These are phyloP conservation scores for Wickerhamiella australiensis DNA, from an alignment of 805 yeast species.

Conservation along the genomic window DNA sequence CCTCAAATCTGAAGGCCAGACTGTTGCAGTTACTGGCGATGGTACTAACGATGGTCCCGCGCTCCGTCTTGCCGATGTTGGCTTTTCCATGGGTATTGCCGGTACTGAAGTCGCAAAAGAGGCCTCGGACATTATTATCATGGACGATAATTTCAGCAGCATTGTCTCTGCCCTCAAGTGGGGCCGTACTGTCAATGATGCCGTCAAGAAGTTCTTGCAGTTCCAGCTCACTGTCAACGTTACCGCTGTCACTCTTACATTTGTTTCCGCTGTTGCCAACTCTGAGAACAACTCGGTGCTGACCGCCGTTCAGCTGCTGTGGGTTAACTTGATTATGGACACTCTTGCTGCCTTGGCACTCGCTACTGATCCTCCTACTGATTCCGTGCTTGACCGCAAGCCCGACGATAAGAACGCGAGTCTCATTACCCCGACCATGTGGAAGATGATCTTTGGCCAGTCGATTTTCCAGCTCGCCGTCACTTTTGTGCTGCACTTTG, in stretches of 20 bases:
- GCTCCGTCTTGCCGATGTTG: constrained; percentile 89
- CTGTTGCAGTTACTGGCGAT: constrained; percentile 98
- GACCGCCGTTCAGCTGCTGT: constrained; percentile 91
- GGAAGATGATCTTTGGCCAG: constrained; percentile 97
- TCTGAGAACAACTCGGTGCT: constrained; percentile 70
- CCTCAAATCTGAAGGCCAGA: constrained; percentile 68
- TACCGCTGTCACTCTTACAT: constrained; percentile 90
- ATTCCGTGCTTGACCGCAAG: constrained; percentile 57
- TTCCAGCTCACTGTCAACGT: constrained; percentile 93
- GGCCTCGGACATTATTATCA: constrained; percentile 82
- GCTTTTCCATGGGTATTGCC: constrained; percentile 95
- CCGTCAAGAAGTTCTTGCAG: constrained; percentile 90
- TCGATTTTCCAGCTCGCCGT: constrained; percentile 63
- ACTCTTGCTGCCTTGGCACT: constrained; percentile 94
- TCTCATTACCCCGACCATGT: constrained; percentile 80
- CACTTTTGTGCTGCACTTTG: constrained; percentile 73
- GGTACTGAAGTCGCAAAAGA: constrained; percentile 99
- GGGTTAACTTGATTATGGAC: constrained; percentile 98
- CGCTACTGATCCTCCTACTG: constrained; percentile 95
- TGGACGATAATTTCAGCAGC: constrained; percentile 89
- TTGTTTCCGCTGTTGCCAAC: constrained; percentile 84
- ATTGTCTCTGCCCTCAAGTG: constrained; percentile 95
- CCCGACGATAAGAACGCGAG: constrained; percentile 77
- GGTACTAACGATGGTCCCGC: constrained; percentile 99
- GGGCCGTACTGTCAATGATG: constrained; percentile 96